Base-by-base conservation (phyloP, 768 basidiomycete genomes). In the Boletus eberwhitei region DNA sequence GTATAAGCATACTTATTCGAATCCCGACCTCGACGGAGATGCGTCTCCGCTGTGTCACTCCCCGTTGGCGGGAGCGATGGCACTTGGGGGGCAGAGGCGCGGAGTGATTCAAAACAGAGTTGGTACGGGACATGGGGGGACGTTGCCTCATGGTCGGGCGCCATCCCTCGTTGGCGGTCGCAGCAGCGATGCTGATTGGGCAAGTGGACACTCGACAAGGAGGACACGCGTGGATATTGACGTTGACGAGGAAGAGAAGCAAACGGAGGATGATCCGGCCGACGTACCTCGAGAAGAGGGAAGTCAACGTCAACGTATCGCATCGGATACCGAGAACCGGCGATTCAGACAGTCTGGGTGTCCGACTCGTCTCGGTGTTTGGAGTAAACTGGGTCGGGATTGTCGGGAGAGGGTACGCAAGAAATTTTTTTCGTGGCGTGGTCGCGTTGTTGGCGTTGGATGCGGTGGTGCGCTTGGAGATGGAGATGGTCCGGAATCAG, bases 181-280 rank as follows among this genome's bases (percentile, higher is more conserved):
- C 26, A 8, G 24, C 22, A 16, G 35, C 37, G 40, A 37, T 50
- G 38, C 2, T 16, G 17, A 40, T 29, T 19, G 45, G 52, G 42
- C 37, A n/a, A 21, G 24, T 11, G 5, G 13, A 22, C 16, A 9
- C 9, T 7, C 26, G 31, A 24, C 36, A 1, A 43, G 41, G 29
- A 43, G 41, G 56, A 46, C 26, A 39, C 14, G n/a, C 12, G 21
- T 16, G 21, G 34, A 40, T 29, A 6, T 22, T 26, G 48, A 40
- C 32, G 8, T 22, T 26, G 48, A 41, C 34, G 22, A 46, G 9
- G 44, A 1, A 32, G 31, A 47, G 22, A 52, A 42, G 54, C 17
- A 43, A 1, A 8, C 9, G 19, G 43, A 4, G n/a, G 36, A 53
- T 54, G 64, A 56, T 64, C 67, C 64, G 59, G 38, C 60, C 59